A percentile compares a stretch with the other conserved stretches of the same genome.
Conservation (phyloP, 805 yeast genomes). For the Maudiozyma turicensis region DNA sequence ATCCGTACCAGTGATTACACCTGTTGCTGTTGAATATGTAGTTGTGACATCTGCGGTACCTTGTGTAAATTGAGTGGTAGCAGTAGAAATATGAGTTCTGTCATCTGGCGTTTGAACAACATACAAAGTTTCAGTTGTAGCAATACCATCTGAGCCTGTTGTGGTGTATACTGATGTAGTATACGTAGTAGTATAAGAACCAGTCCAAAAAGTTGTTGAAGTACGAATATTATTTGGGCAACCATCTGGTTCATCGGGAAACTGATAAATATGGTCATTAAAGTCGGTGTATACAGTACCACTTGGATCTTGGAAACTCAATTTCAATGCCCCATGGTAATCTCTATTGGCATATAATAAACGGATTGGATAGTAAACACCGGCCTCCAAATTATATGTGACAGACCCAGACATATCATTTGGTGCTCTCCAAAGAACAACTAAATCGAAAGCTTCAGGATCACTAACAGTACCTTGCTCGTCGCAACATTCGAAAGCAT, state of each 20-base stretch:
- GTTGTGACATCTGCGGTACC: not conserved
- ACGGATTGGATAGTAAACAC: constrained; percentile 13
- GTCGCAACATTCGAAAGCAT: constrained; percentile 20
- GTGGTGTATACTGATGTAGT: constrained; percentile 5
- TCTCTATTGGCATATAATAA: constrained; percentile 11
- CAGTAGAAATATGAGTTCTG: constrained; percentile 16
- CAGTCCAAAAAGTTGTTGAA: not conserved
- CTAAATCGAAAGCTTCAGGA: not conserved
- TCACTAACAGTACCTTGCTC: not conserved
- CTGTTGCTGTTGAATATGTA: not conserved
- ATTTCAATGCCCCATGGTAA: not conserved
- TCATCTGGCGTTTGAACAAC: constrained; percentile 7
- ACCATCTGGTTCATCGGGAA: not conserved
- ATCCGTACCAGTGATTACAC: not conserved
- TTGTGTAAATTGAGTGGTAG: not conserved
- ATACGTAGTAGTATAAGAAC: constrained; percentile 2
- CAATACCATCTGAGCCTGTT: constrained; percentile 8
- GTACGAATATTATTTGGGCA: not conserved
- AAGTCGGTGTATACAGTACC: not conserved
- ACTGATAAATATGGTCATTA: not conserved
- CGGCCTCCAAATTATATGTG: not conserved
- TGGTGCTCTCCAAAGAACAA: constrained; percentile 2
- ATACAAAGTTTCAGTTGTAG: constrained; percentile 8
- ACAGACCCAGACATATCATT: not conserved
- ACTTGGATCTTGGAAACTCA: constrained; percentile 3